A percentile compares a stretch with the other conserved stretches of the same genome.
Evolutionary conservation across 495 filamentous ascomycete species (phyloP).

Genomic region (Daldinia loculata): DNA sequence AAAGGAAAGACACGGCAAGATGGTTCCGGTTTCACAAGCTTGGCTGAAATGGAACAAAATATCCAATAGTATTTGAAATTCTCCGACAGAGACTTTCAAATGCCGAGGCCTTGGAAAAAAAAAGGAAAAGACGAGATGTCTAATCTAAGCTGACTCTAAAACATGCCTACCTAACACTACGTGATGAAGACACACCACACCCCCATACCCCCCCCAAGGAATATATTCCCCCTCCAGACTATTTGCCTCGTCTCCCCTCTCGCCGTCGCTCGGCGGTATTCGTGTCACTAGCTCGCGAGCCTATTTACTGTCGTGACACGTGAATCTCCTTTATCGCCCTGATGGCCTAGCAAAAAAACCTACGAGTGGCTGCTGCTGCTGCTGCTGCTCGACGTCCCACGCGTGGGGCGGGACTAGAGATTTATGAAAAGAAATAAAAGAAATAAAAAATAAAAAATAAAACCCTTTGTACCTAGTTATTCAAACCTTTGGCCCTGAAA

Average conservation of each 20-base stretch:
- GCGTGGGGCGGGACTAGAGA: neutral
- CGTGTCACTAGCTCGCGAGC: constrained; percentile 24
- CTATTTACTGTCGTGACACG: constrained; percentile 38
- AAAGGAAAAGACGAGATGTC: constrained; percentile 4
- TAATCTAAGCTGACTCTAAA: constrained; percentile 16
- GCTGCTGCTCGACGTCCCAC: constrained; percentile 4
- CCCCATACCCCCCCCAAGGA: neutral
- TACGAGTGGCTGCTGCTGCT: constrained; percentile 12
- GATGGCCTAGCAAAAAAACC: neutral
- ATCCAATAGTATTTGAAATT: constrained; percentile 2
- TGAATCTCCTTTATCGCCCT: constrained; percentile 6
- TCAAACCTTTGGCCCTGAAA: neutral
- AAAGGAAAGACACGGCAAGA: constrained; percentile 30
- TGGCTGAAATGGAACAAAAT: constrained; percentile 1
- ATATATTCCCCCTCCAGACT: neutral
- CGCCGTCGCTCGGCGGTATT: constrained; percentile 22
- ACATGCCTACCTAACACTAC: constrained; percentile 2
- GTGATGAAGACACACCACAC: constrained; percentile 13
- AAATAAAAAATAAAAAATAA: no score
- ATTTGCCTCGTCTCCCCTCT: neutral
- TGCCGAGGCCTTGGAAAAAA: constrained; percentile 2
- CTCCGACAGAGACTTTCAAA: constrained; percentile 8
- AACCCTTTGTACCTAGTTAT: no score
- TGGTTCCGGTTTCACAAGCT: constrained; percentile 30
- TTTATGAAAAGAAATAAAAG: constrained; percentile 3